Percentiles rank a stretch among this genome's conserved stretches.
Conservation (phyloP, 768 basidiomycete species). For the Terana coerulea region DNA sequence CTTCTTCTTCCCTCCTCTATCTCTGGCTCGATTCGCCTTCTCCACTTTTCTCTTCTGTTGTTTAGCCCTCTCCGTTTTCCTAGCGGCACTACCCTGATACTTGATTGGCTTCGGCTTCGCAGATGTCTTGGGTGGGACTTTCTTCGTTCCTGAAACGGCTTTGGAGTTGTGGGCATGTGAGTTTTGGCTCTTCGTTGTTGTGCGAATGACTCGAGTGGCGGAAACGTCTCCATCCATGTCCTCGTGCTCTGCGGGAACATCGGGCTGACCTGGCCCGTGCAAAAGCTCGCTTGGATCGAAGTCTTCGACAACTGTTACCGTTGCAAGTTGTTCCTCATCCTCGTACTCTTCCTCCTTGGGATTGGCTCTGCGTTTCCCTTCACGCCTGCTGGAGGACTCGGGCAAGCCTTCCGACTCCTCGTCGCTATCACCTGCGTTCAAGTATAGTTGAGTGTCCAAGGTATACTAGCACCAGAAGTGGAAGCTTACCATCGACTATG, state of each 20-base stretch:
- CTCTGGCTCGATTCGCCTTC: slow-evolving; percentile 71
- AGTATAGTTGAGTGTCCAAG: neutral
- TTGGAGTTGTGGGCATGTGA: neutral
- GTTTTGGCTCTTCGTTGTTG: neutral
- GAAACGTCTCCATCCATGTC: neutral
- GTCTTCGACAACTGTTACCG: slow-evolving; percentile 89
- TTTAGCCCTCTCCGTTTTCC: slow-evolving; percentile 57
- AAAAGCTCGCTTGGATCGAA: slow-evolving; percentile 71
- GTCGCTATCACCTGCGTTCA: slow-evolving; percentile 19
- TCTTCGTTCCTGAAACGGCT: neutral
- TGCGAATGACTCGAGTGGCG: too few species aligned
- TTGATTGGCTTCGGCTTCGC: slow-evolving; percentile 42
- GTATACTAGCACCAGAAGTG: neutral
- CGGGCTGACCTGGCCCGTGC: slow-evolving; percentile 32
- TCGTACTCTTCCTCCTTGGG: slow-evolving; percentile 69
- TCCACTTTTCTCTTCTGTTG: slow-evolving; percentile 62
- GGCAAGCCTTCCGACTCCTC: slow-evolving; percentile 48
- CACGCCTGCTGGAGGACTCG: slow-evolving; percentile 25
- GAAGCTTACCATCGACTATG: neutral
- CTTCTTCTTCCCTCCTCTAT: slow-evolving; percentile 44
- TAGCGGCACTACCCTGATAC: slow-evolving; percentile 69
- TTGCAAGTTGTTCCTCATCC: slow-evolving; percentile 81
- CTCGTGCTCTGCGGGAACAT: neutral
- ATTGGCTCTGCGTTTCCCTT: slow-evolving; percentile 26
- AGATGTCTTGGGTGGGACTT: slow-evolving; percentile 13